Evolutionary conservation across 441 rosid species (phyloP).

Genomic region (Raphanus hybrid): DNA sequence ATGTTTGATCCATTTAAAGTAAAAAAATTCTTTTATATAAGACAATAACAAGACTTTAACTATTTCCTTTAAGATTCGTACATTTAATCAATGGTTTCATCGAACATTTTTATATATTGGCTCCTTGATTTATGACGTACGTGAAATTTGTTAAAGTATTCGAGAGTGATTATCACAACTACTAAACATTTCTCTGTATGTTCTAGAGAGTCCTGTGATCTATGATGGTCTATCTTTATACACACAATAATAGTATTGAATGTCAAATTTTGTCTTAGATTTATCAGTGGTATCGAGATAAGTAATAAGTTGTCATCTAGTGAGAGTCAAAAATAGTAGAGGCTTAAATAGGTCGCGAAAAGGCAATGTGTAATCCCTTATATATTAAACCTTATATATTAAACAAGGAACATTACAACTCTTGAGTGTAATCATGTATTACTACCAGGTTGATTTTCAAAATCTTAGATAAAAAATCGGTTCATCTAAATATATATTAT

Average conservation of each 20-base stretch:
- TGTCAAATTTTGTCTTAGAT: slow-evolving; percentile 31
- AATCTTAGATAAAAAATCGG: too few relatives aligned
- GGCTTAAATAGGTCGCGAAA: slow-evolving; percentile 38
- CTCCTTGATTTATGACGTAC: slow-evolving; percentile 28
- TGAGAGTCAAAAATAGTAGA: slow-evolving; percentile 31
- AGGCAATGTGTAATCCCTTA: slow-evolving; percentile 30
- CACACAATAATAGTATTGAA: slow-evolving; percentile 9
- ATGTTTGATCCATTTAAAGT: slow-evolving; percentile 33
- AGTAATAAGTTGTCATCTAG: slow-evolving; percentile 25
- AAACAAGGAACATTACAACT: too few relatives aligned
- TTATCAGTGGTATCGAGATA: slow-evolving; percentile 19
- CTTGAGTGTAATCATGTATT: too few relatives aligned
- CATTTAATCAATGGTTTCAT: slow-evolving; percentile 30
- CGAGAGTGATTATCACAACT: slow-evolving; percentile 2
- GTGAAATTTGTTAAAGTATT: background rate
- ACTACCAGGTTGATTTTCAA: too few relatives aligned
- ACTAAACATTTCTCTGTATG: background rate
- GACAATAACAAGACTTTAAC: slow-evolving; percentile 2
- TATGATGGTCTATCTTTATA: background rate
- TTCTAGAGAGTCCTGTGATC: background rate
- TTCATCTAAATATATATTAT: too few relatives aligned
- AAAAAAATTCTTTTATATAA: background rate
- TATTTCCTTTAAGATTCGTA: slow-evolving; percentile 31
- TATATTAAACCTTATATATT: too few relatives aligned
- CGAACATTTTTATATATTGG: slow-evolving; percentile 12